Conservation (phyloP, 192 early-diverging fungal species). For the Coemansia umbellata region DNA sequence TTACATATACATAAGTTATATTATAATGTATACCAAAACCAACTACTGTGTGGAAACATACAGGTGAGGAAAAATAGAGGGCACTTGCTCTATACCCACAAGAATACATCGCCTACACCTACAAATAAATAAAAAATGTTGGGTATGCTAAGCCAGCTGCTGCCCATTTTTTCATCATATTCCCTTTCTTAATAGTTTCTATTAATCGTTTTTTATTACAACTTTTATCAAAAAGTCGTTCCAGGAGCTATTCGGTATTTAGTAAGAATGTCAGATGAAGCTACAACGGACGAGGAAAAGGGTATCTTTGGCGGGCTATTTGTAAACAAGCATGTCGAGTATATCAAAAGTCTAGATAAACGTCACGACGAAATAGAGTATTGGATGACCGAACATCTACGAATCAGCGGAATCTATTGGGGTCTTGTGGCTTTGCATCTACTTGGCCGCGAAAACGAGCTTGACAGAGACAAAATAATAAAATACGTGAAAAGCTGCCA, state of each 20-base stretch:
- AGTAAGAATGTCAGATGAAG: not conserved
- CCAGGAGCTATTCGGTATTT: too few species aligned
- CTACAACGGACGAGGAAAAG: not conserved
- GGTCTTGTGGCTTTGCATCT: slow-evolving; percentile 79
- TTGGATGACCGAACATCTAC: slow-evolving; percentile 88
- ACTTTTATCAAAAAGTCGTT: too few species aligned
- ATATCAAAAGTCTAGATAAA: slow-evolving; percentile 72
- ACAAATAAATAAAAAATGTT: too few species aligned
- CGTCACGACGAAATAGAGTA: slow-evolving; percentile 86
- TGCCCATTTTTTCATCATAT: too few species aligned
- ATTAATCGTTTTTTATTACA: not conserved
- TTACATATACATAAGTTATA: too few species aligned
- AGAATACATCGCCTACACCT: too few species aligned
- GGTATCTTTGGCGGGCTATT: slow-evolving; percentile 30
- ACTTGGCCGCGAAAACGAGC: slow-evolving; percentile 58
- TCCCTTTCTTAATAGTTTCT: too few species aligned
- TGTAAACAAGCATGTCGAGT: slow-evolving; percentile 65
- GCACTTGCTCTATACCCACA: too few species aligned
- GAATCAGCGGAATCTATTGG: slow-evolving; percentile 93
- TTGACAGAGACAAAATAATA: slow-evolving; percentile 71
- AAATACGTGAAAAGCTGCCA: slow-evolving; percentile 78
- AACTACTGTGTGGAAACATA: too few species aligned
- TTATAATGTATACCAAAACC: too few species aligned
- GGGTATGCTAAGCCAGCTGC: too few species aligned
- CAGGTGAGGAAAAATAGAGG: too few species aligned